Percentiles rank a stretch among this genome's conserved stretches.
These are phyloP conservation scores for Sanghuangporus sanghuang DNA, from an alignment of 1,284 basidiomycete genomes.

Conservation along the genomic window DNA sequence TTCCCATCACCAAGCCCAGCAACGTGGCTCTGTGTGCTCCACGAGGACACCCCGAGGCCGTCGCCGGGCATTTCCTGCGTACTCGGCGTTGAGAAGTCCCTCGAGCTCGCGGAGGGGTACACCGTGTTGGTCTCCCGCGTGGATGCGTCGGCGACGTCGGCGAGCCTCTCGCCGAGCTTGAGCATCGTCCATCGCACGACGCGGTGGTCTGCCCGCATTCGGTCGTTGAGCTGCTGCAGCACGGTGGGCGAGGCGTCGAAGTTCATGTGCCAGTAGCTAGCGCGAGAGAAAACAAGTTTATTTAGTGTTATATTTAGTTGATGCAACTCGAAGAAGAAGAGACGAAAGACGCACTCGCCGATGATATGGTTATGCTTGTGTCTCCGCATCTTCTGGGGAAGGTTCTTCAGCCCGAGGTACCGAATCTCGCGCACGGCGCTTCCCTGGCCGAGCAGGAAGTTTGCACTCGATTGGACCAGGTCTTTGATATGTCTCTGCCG, in stretches of 20 bases:
- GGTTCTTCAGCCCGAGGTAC: conserved; percentile 67
- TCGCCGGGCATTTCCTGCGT: too few species aligned
- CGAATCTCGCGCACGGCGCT: conserved; percentile 78
- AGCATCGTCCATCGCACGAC: conserved; percentile 81
- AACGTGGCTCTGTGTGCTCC: background rate
- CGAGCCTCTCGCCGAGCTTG: conserved; percentile 71
- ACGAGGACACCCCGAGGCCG: too few species aligned
- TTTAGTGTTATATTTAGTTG: background rate
- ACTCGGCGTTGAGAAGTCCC: too few species aligned
- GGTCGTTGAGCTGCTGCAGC: conserved; percentile 54
- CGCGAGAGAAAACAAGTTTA: background rate
- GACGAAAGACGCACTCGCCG: conserved; percentile 62
- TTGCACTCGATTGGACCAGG: conserved; percentile 69
- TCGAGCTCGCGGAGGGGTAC: background rate
- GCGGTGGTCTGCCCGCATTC: conserved; percentile 74
- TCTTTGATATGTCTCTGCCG: conserved; percentile 69
- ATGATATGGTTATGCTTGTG: conserved; percentile 57
- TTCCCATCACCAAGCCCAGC: background rate
- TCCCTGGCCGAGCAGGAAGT: conserved; percentile 70
- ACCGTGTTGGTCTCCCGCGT: background rate
- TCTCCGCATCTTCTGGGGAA: conserved; percentile 75
- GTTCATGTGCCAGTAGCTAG: conserved; percentile 85
- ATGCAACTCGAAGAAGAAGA: background rate
- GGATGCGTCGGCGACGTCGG: conserved; percentile 58
- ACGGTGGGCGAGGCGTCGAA: conserved; percentile 81